Percentiles rank a stretch among this genome's conserved stretches.
phyloP scores from a whole-genome alignment of 2,329 filamentous ascomycete species.

The Celoporthe dispersa region DNA sequence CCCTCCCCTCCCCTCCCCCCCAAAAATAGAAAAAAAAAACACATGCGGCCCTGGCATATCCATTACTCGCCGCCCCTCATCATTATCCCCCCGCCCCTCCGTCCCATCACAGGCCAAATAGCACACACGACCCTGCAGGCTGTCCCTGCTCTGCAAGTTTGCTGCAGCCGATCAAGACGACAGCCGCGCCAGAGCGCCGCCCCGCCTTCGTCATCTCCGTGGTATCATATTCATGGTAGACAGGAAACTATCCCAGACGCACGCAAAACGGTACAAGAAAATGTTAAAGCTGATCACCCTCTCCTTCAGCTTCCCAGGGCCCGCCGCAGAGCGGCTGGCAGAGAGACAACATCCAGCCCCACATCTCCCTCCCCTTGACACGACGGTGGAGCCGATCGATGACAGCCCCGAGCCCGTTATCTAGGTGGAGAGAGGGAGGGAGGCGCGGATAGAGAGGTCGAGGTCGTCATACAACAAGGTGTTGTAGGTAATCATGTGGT shows the following conservation, averaged over 20 bases:
- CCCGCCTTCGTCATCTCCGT: conserved; percentile 7
- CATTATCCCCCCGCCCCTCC: not conserved
- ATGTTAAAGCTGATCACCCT: not conserved
- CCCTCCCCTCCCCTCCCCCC: not conserved
- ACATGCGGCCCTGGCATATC: not conserved
- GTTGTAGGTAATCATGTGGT: not conserved
- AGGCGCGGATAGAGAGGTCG: not conserved
- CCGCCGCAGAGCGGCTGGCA: not conserved
- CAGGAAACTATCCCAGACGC: conserved; percentile 6
- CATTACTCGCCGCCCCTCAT: not conserved
- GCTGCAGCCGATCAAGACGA: not conserved
- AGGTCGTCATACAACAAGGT: not conserved
- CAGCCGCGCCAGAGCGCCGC: not conserved
- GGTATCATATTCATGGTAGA: conserved; percentile 18
- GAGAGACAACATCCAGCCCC: not conserved
- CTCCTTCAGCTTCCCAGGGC: not conserved
- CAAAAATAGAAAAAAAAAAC: not conserved
- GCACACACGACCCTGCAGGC: not conserved
- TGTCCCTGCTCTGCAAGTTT: not conserved
- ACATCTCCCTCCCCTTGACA: not conserved
- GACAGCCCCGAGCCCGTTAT: not conserved
- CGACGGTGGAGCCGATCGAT: not conserved
- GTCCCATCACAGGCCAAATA: too few relatives aligned
- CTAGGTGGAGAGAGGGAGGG: not conserved
- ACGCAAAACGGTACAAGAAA: conserved; percentile 3